Evolutionary conservation across 2,329 filamentous ascomycete genomes (phyloP).

Genomic region (Aspergillus puulaauensis): DNA sequence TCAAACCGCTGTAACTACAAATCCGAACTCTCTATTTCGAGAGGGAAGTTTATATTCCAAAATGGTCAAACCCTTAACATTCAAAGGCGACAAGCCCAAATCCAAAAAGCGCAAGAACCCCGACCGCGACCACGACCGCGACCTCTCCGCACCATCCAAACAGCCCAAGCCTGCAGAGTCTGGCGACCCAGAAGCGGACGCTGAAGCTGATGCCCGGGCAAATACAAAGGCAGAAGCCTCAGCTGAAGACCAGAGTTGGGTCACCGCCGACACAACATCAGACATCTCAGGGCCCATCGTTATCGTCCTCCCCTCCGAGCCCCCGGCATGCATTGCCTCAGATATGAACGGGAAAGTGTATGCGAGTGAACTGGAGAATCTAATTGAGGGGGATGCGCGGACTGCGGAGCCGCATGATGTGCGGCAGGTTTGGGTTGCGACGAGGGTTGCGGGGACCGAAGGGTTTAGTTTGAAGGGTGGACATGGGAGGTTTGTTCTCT

Average conservation of each 20-base stretch:
- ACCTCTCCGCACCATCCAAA: conserved; percentile 23
- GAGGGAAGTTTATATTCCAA: conserved; percentile 6
- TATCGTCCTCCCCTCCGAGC: conserved; percentile 74
- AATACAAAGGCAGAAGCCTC: conserved; percentile 15
- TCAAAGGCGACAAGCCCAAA: conserved; percentile 87
- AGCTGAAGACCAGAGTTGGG: conserved; percentile 81
- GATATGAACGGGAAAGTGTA: conserved; percentile 88
- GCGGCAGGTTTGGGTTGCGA: conserved; percentile 91
- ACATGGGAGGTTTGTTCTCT: conserved; percentile 68
- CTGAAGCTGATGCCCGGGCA: not conserved
- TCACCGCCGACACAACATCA: conserved; percentile 70
- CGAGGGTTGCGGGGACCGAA: conserved; percentile 77
- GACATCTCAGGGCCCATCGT: conserved; percentile 83
- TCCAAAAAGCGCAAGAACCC: conserved; percentile 79
- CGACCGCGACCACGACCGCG: conserved; percentile 24
- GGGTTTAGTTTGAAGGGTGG: conserved; percentile 83
- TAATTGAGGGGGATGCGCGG: conserved; percentile 76
- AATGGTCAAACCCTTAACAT: conserved; percentile 76
- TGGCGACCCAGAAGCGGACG: not conserved
- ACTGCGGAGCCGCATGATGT: conserved; percentile 95
- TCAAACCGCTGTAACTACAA: not conserved
- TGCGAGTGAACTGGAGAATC: conserved; percentile 77
- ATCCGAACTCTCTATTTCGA: too few species aligned
- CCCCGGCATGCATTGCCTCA: conserved; percentile 74
- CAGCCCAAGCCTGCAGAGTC: conserved; percentile 13